Conservation (phyloP, 129 eudicot genomes). For the Artemisia tridentata region DNA sequence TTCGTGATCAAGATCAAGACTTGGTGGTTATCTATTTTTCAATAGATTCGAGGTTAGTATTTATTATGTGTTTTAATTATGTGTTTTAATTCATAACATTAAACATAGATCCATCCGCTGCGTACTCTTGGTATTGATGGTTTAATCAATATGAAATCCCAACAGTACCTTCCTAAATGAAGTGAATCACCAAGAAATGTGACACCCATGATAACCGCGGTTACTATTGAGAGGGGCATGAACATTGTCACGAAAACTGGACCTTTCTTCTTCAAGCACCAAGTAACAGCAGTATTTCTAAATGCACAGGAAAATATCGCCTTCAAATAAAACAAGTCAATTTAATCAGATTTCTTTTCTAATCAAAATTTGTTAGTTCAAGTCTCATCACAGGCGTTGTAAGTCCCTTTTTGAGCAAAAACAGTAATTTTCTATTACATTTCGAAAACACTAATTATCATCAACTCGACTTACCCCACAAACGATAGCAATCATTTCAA, state of each 20-base stretch:
- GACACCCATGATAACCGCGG: slow-evolving; percentile 26
- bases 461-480: slow-evolving; percentile 18
- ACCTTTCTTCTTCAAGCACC: slow-evolving; percentile 36
- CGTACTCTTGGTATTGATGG: too few species aligned
- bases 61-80: too few species aligned
- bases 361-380: neutral
- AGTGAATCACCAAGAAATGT: slow-evolving; percentile 34
- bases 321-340: slow-evolving; percentile 18
- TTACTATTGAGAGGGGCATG: slow-evolving; percentile 21
- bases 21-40: too few species aligned
- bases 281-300: slow-evolving; percentile 9
- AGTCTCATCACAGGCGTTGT: too few species aligned
- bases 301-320: slow-evolving; percentile 9
- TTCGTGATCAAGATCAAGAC: too few species aligned
- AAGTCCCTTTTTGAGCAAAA: too few species aligned
- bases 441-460: neutral
- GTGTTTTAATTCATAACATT: too few species aligned
- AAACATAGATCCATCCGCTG: too few species aligned
- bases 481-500: slow-evolving; percentile 19
- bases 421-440: too few species aligned
- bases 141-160: too few species aligned
- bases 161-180: slow-evolving; percentile 36
- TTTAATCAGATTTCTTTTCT: neutral
- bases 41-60: too few species aligned
- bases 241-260: slow-evolving; percentile 31